Evolutionary conservation across 169 alveolate genomes (phyloP).

Genomic region (Neospora caninum): DNA sequence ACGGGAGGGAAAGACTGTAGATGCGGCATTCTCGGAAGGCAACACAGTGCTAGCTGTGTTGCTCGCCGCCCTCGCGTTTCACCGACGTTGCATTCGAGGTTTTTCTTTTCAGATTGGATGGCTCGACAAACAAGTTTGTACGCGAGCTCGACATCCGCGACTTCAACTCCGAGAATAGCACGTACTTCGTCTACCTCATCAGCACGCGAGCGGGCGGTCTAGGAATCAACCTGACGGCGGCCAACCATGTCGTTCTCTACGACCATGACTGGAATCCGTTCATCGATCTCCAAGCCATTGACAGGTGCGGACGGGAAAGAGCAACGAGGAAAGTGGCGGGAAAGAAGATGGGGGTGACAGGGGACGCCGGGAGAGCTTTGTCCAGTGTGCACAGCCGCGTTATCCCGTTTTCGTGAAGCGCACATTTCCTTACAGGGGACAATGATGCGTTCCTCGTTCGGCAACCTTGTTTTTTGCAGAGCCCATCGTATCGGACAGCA

Average conservation of each 20-base stretch:
- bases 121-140: slow-evolving; percentile 88
- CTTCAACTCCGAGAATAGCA: slow-evolving; percentile 83
- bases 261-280: slow-evolving; percentile 99
- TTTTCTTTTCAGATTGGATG: slow-evolving; percentile 85
- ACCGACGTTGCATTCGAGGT: neutral
- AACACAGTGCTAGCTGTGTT: too few relatives aligned
- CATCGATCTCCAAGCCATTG: slow-evolving; percentile 99
- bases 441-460: too few relatives aligned
- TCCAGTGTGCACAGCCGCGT: neutral
- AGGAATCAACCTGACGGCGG: slow-evolving; percentile 95
- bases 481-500: slow-evolving; percentile 99
- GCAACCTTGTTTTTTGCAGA: slow-evolving; percentile 72
- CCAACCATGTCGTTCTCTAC: slow-evolving; percentile 98
- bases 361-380: neutral
- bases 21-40: too few relatives aligned
- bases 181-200: slow-evolving; percentile 86
- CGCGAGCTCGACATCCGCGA: slow-evolving; percentile 91
- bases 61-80: too few relatives aligned
- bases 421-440: too few relatives aligned
- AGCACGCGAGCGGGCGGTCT: slow-evolving; percentile 96
- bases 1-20: too few relatives aligned
- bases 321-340: neutral
- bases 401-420: neutral
- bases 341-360: neutral
- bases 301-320: slow-evolving; percentile 83